Conservation (phyloP, 1,139 yeast species). For the Arxiozyma bovina region DNA sequence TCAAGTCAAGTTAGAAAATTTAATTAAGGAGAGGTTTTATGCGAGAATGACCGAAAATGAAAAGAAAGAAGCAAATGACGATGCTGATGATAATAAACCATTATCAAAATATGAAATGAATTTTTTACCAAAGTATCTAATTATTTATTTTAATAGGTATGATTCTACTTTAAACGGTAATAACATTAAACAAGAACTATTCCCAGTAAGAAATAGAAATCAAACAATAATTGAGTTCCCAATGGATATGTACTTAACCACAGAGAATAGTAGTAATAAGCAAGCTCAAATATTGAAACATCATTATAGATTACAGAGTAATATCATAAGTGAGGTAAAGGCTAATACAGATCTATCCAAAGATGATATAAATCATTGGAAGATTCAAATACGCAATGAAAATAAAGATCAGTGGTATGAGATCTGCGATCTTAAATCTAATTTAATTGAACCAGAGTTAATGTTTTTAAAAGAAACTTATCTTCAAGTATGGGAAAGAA, state of each 20-base stretch:
- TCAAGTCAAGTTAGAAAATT: constrained; percentile 41
- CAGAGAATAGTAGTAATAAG: neutral
- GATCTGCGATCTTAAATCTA: constrained; percentile 44
- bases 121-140: constrained; percentile 45
- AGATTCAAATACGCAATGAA: constrained; percentile 42
- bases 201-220: constrained; percentile 39
- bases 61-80: neutral
- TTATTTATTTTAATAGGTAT: constrained; percentile 48
- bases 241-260: neutral
- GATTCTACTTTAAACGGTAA: constrained; percentile 18
- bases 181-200: constrained; percentile 31
- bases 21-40: constrained; percentile 31
- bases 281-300: neutral
- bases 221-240: constrained; percentile 61
- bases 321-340: constrained; percentile 40
- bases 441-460: constrained; percentile 45
- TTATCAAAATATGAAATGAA: constrained; percentile 34
- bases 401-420: constrained; percentile 46
- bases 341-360: constrained; percentile 6
- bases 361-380: constrained; percentile 39
- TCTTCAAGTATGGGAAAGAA: constrained; percentile 56
- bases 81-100: too few species aligned
- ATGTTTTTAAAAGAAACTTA: constrained; percentile 55
- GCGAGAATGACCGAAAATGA: neutral
- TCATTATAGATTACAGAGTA: constrained; percentile 35